These are phyloP conservation scores for Craspedostauros australis DNA, from an alignment of 108 stramenopile species.

Conservation along the genomic window DNA sequence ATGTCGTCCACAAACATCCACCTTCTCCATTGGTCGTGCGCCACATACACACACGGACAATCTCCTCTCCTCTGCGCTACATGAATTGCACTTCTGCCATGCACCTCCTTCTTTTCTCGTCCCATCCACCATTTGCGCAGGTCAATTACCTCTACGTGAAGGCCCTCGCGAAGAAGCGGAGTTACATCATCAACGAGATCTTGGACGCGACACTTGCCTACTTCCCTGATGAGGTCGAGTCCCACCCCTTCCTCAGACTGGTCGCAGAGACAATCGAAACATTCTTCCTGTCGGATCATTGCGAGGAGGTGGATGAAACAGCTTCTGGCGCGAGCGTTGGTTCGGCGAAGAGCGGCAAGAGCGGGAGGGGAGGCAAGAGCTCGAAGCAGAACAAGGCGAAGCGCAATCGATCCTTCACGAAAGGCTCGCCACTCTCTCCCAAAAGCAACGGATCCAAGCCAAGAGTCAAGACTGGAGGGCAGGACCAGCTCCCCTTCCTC, in stretches of 20 bases:
- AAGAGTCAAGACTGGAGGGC: too few species aligned
- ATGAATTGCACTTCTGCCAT: not conserved
- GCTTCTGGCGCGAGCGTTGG: not conserved
- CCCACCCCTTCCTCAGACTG: constrained; percentile 12
- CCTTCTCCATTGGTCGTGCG: not conserved
- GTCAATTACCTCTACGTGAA: constrained; percentile 53
- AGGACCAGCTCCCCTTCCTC: too few species aligned
- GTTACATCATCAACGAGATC: constrained; percentile 26
- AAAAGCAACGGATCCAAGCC: too few species aligned
- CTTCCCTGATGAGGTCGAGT: constrained; percentile 21
- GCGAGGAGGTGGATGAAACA: constrained; percentile 18
- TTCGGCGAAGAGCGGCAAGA: not conserved
- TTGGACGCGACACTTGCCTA: constrained; percentile 31
- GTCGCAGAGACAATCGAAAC: constrained; percentile 33
- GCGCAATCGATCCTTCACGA: not conserved
- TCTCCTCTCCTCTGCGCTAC: not conserved
- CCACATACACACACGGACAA: not conserved
- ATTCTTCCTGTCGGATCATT: constrained; percentile 49
- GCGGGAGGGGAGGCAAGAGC: not conserved
- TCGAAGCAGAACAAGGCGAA: not conserved
- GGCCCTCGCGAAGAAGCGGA: constrained; percentile 39
- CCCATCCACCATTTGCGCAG: constrained; percentile 6
- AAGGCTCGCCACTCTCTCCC: too few species aligned
- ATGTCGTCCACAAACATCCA: not conserved
- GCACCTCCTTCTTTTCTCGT: not conserved